Percentiles rank a stretch among this genome's conserved stretches.
phyloP scores from a whole-genome alignment of 176 grass and related monocot genomes.

The Tuctoria greenei region DNA sequence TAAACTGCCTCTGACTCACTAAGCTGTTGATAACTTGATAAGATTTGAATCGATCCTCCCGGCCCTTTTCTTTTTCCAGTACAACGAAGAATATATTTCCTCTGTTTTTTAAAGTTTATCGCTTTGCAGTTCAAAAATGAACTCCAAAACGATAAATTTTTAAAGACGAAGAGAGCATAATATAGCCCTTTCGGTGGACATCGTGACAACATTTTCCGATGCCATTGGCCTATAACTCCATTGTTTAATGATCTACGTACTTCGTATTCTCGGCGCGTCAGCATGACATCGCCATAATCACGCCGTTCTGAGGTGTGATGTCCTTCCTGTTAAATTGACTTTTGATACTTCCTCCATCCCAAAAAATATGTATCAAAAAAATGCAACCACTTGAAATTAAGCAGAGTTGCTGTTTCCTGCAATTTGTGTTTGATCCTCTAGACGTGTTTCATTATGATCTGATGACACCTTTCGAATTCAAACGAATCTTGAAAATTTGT shows the following conservation, averaged over 20 bases:
- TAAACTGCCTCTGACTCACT: not conserved
- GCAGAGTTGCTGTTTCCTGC: not conserved
- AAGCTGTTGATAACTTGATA: not conserved
- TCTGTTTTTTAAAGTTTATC: too few species aligned
- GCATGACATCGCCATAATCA: not conserved
- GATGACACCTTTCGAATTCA: not conserved
- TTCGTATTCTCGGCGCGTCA: slow-evolving; percentile 28
- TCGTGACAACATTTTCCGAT: slow-evolving; percentile 11
- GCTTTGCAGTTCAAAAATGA: too few species aligned
- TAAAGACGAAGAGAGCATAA: too few species aligned
- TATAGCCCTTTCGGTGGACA: slow-evolving; percentile 8
- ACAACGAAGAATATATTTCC: slow-evolving; percentile 23
- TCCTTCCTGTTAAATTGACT: slow-evolving; percentile 28
- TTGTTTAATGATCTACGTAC: not conserved
- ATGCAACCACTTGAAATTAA: not conserved
- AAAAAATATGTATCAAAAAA: not conserved
- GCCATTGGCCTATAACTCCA: not conserved
- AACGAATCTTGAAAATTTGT: not conserved
- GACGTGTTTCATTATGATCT: too few species aligned
- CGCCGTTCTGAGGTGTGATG: slow-evolving; percentile 1
- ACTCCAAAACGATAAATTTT: too few species aligned
- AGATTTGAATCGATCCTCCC: slow-evolving; percentile 7
- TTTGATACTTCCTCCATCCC: too few species aligned
- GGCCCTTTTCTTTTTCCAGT: not conserved
- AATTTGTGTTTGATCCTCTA: not conserved